phyloP scores from a whole-genome alignment of 2,329 filamentous ascomycete genomes.

The Trichoderma hamatum region DNA sequence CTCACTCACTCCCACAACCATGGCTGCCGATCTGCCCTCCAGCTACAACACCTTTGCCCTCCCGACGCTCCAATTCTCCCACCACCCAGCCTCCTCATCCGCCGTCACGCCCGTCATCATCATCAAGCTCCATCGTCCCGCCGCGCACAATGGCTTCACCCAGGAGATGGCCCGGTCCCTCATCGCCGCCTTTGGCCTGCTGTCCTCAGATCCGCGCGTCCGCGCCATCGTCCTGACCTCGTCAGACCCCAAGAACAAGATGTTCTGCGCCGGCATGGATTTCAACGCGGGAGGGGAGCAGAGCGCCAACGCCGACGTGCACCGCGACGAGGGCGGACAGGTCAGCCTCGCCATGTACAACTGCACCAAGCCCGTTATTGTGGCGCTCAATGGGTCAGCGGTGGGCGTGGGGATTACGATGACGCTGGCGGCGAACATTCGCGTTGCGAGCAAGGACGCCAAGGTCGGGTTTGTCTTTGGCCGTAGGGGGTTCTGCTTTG shows the following conservation, averaged over 20 bases:
- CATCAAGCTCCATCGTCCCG: slow-evolving; percentile 65
- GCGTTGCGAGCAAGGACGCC: slow-evolving; percentile 57
- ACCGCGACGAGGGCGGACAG: slow-evolving; percentile 57
- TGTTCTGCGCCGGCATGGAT: slow-evolving; percentile 64
- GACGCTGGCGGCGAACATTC: slow-evolving; percentile 58
- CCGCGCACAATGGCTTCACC: slow-evolving; percentile 71
- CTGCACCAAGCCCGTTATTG: slow-evolving; percentile 62
- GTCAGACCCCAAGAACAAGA: slow-evolving; percentile 49
- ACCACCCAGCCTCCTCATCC: slow-evolving; percentile 54
- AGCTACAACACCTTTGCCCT: slow-evolving; percentile 48
- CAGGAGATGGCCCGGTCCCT: slow-evolving; percentile 65
- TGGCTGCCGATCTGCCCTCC: slow-evolving; percentile 36
- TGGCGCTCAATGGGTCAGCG: slow-evolving; percentile 61
- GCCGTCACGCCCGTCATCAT: slow-evolving; percentile 64
- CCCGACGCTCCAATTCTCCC: slow-evolving; percentile 51
- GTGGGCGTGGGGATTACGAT: slow-evolving; percentile 66
- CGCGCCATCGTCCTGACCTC: slow-evolving; percentile 59
- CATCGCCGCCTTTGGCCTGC: slow-evolving; percentile 53
- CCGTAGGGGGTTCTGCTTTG: slow-evolving; percentile 70
- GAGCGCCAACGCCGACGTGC: slow-evolving; percentile 32
- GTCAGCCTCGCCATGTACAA: slow-evolving; percentile 58
- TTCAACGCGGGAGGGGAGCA: slow-evolving; percentile 43
- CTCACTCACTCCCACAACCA: slow-evolving; percentile 17
- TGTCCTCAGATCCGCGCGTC: slow-evolving; percentile 58
- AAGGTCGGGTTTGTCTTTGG: slow-evolving; percentile 77